Base-by-base conservation (phyloP, 192 early-diverging fungal genomes). In the Backusella circina region DNA sequence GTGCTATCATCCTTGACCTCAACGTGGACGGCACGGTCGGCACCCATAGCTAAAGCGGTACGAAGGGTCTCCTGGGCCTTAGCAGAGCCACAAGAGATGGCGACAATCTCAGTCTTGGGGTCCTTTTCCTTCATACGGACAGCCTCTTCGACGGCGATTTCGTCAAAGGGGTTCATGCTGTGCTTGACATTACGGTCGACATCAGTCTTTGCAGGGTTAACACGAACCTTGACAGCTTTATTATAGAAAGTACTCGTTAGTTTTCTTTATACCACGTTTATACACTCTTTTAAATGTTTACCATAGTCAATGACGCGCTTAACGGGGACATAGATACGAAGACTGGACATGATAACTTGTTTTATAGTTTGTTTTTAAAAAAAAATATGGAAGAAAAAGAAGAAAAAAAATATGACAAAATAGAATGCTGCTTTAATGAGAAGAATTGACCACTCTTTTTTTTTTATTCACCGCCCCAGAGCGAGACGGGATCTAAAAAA, bases 151-250 rank as follows among this genome's bases (percentile, higher is more conserved):
- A 98, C 86, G n/a, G 96, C 98, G 81, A 99, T 99, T 80, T 99
- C 98, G 83, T 98, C 97, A 84, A 99, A 99, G 47, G 98, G 98
- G 85, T 99, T 99, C 93, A 99, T 95, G 77, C 93, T 94, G 90
- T 99, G 98, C 89, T 97, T 98, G 73, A 98, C 91, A 79, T 93
- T 94, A 28, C 93, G 95, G 83, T 98, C 98, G 79, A 99, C 95
- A 74, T 88, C 93, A 5, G 90, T 89, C 78, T 93, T 93, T 30
- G 92, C 90, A 68, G 91, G 88, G 80, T 94, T 93, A 37, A 99
- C 97, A 69, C 97, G 94, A 84, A 98, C 93, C 87, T 99, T 99
- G 89, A 98, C 97, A 33, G 96, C 81, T 83, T 65, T 6, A 68
- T 30, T 16, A 35, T 30, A 26, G 6, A 1, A 23, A 23, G 12